Evolutionary conservation across 139 green algal genomes (phyloP).

Genomic region (Yamagishiella unicocca): DNA sequence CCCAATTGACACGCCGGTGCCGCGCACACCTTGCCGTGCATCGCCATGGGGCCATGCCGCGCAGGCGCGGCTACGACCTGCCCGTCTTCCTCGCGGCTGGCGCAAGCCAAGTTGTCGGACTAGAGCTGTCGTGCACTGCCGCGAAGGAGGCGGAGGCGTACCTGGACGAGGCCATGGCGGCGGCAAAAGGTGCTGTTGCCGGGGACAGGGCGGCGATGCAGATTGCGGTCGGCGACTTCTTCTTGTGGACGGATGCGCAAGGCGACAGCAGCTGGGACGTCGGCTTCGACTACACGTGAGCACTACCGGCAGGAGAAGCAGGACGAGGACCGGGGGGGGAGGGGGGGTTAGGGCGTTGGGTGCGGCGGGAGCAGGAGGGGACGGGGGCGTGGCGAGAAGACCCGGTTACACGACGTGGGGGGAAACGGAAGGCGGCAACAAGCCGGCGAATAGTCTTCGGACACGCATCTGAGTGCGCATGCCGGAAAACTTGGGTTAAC

Average conservation of each 20-base stretch:
- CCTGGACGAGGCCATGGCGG: not conserved
- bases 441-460: not conserved
- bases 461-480: constrained; percentile 7
- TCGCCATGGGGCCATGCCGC: not conserved
- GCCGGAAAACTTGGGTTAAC: too few relatives aligned
- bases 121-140: constrained; percentile 13
- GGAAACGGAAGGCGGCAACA: too few relatives aligned
- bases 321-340: not conserved
- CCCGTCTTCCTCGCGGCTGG: constrained; percentile 5
- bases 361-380: too few relatives aligned
- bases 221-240: constrained; percentile 1
- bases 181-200: not conserved
- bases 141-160: constrained; percentile 5
- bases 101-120: not conserved
- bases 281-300: constrained; percentile 33
- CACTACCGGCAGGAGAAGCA: not conserved
- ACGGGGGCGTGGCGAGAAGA: too few relatives aligned
- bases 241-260: not conserved
- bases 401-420: not conserved
- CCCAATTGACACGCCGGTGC: not conserved
- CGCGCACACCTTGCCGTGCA: not conserved
- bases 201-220: not conserved
- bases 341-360: too few relatives aligned
- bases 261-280: constrained; percentile 1
- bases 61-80: constrained; percentile 24